Evolutionary conservation across 805 yeast species (phyloP), one percentile per base, ranked within the genome.

Genomic region (Spathaspora passalidarum): DNA sequence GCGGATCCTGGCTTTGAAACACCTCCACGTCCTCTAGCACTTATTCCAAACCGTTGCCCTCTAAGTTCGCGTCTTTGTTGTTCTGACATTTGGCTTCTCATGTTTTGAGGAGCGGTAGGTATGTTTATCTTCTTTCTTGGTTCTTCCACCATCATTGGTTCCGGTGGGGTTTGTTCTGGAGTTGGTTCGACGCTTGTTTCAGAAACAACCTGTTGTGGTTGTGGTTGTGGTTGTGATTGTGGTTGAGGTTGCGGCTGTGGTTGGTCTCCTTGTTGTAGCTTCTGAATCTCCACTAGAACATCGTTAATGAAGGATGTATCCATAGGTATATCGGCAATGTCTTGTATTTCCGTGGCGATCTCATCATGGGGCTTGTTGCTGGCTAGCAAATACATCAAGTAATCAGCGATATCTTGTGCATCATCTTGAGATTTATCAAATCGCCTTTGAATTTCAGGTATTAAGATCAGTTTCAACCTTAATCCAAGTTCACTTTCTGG

Each of bases 331-430:
- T 84, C 85, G 50, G 84, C 81, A 42, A 86, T 66, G 38, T 79
- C 76, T 29, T 78, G 69, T 23, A 87, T 72, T 57, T 86, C 94
- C 16, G 65, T 66, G 16, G 77, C 74, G 29, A 86, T 82, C 44
- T 82, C 86, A 14, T 70, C 73, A 10, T 84, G 77, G 5, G 80
- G 67, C 56, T 84, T 81, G 54, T 84, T 82, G 53, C 84, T 84
- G 11, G 84, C 82, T 49, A 86, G 83, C 61, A 86, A 69, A 38
- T 85, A 76, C n/a, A 82, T 75, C 46, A 86, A 80, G 57, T 79
- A 86, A 62, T 86, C 94, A 11, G 94, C 87, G 36, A 84, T 82
- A 54, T 82, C 84, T 38, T 56, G 64, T 17, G 76, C 74, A 48
- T 72, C 76, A 39, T 69, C 75, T 5, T 60, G 59, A 22, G 64